These are phyloP conservation scores for Vinca minor DNA, from an alignment of 257 asterid species.

Conservation along the genomic window DNA sequence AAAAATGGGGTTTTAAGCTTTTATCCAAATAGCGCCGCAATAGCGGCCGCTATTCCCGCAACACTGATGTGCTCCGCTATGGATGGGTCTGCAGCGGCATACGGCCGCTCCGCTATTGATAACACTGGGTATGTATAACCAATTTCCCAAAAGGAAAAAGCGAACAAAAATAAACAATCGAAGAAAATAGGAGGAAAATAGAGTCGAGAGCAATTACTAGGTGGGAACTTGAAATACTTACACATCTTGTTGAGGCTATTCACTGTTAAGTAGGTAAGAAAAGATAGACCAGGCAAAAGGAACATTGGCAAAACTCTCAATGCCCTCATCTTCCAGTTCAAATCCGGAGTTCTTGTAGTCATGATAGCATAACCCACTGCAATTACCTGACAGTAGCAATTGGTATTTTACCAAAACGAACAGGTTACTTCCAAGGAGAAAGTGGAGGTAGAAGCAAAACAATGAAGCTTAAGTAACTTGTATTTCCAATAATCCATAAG, in stretches of 20 bases:
- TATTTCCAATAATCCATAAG: no score
- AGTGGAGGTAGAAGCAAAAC: background rate
- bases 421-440: background rate
- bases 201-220: background rate
- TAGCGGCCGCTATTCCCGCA: no score
- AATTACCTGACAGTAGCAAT: constrained; percentile 42
- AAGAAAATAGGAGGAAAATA: background rate
- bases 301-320: constrained; percentile 79
- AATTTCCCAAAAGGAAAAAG: no score
- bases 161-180: no score
- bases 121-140: no score
- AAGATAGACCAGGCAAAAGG: constrained; percentile 61
- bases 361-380: constrained; percentile 78
- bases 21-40: no score
- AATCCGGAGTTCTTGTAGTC: constrained; percentile 61
- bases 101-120: no score
- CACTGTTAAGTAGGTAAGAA: constrained; percentile 42
- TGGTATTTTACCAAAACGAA: background rate
- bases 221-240: constrained; percentile 32
- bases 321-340: constrained; percentile 89
- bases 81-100: no score
- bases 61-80: no score
- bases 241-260: constrained; percentile 66
- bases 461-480: background rate
- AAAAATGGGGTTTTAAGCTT: no score